phyloP scores from a whole-genome alignment of 2,329 filamentous ascomycete genomes.

The Fusarium siculi region DNA sequence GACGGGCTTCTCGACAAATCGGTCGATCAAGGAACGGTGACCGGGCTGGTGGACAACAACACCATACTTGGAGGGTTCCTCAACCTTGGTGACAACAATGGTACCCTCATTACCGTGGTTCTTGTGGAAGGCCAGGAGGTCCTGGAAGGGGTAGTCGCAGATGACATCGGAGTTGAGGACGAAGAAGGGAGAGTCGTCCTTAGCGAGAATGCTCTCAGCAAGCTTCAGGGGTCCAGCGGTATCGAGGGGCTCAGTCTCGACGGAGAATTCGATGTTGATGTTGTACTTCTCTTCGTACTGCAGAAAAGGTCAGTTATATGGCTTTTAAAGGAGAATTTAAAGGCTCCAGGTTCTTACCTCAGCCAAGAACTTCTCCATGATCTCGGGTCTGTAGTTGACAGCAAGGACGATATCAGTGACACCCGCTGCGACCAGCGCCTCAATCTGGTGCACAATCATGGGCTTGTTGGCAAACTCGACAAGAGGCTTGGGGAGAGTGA shows the following conservation, averaged over 20 bases:
- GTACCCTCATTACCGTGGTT: slow-evolving; percentile 94
- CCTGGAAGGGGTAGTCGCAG: slow-evolving; percentile 95
- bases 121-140: slow-evolving; percentile 92
- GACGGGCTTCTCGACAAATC: slow-evolving; percentile 99
- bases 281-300: slow-evolving; percentile 92
- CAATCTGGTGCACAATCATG: slow-evolving; percentile 99
- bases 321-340: background rate
- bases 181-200: slow-evolving; percentile 96
- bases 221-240: slow-evolving; percentile 96
- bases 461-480: slow-evolving; percentile 99
- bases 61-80: slow-evolving; percentile 99
- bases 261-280: slow-evolving; percentile 95
- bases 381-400: slow-evolving; percentile 98
- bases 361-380: slow-evolving; percentile 94
- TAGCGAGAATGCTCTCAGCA: slow-evolving; percentile 89
- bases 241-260: slow-evolving; percentile 94
- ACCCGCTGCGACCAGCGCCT: slow-evolving; percentile 90
- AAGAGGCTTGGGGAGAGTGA: slow-evolving; percentile 95
- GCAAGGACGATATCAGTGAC: slow-evolving; percentile 98
- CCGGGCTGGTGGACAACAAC: slow-evolving; percentile 97
- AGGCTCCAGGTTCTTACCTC: slow-evolving; percentile 67
- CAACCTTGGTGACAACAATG: slow-evolving; percentile 98
- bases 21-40: slow-evolving; percentile 91
- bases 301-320: slow-evolving; percentile 11
- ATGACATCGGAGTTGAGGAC: slow-evolving; percentile 98